A percentile compares a stretch with the other conserved stretches of the same genome.
Conservation (phyloP, 257 asterid species). For the Mitragyna speciosa region DNA sequence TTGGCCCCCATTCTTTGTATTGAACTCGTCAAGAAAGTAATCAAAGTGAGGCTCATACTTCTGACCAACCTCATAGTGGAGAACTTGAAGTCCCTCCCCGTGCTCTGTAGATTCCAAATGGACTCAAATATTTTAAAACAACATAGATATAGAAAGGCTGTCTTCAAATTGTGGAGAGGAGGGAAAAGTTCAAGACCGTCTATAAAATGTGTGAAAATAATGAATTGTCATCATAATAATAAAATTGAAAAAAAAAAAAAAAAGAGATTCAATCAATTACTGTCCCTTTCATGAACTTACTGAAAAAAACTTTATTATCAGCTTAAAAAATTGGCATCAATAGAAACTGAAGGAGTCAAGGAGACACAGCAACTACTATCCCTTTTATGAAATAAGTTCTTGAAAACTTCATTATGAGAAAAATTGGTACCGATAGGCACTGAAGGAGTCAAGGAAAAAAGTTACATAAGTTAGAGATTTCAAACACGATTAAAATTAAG, state of each 20-base stretch:
- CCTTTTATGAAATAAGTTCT: too few relatives aligned
- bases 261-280: background rate
- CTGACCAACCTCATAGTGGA: constrained; percentile 97
- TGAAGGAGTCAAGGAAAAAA: background rate
- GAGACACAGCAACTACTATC: too few relatives aligned
- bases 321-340: background rate
- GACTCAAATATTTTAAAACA: constrained; percentile 20
- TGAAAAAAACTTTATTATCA: background rate
- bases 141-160: background rate
- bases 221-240: background rate
- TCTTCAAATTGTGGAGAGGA: background rate
- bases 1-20: constrained; percentile 91
- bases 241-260: background rate
- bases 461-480: background rate
- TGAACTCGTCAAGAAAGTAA: constrained; percentile 81
- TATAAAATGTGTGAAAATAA: background rate
- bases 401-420: too few relatives aligned
- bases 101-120: constrained; percentile 56
- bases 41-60: constrained; percentile 95
- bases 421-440: background rate
- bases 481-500: background rate
- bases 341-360: background rate
- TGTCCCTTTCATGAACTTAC: background rate
- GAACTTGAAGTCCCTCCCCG: constrained; percentile 95
- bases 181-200: background rate